Evolutionary conservation across 805 yeast species (phyloP).

Genomic region (Komagataella pastoris): DNA sequence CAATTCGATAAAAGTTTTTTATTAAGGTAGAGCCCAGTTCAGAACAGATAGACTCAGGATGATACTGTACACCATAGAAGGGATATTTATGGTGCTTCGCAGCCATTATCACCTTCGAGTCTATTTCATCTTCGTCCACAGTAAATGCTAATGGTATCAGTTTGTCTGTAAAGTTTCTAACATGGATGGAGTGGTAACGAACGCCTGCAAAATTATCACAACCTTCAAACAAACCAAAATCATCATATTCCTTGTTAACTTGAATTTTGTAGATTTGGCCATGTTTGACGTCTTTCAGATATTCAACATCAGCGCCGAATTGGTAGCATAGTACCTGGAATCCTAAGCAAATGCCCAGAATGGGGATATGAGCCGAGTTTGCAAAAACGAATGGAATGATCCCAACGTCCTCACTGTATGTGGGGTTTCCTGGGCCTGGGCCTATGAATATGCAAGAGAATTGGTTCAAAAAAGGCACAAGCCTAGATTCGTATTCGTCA

Average conservation of each 20-base stretch:
- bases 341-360: conserved; percentile 88
- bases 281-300: conserved; percentile 54
- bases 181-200: conserved; percentile 80
- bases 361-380: conserved; percentile 34
- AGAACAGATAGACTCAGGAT: conserved; percentile 92
- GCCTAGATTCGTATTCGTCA: conserved; percentile 17
- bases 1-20: conserved; percentile 45
- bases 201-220: conserved; percentile 51
- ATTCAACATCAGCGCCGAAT: conserved; percentile 41
- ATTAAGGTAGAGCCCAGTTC: conserved; percentile 46
- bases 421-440: conserved; percentile 96
- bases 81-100: conserved; percentile 49
- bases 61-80: conserved; percentile 91
- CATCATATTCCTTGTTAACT: conserved; percentile 7
- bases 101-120: conserved; percentile 56
- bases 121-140: conserved; percentile 18
- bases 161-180: conserved; percentile 12
- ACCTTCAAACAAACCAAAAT: conserved; percentile 24
- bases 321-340: conserved; percentile 68
- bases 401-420: conserved; percentile 50
- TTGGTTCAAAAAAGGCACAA: conserved; percentile 27
- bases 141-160: conserved; percentile 54
- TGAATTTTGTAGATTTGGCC: conserved; percentile 64
- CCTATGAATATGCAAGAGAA: conserved; percentile 79
- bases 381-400: conserved; percentile 45